Evolutionary conservation across 208 protist species (phyloP).

Genomic region (Crithidia thermophila): DNA sequence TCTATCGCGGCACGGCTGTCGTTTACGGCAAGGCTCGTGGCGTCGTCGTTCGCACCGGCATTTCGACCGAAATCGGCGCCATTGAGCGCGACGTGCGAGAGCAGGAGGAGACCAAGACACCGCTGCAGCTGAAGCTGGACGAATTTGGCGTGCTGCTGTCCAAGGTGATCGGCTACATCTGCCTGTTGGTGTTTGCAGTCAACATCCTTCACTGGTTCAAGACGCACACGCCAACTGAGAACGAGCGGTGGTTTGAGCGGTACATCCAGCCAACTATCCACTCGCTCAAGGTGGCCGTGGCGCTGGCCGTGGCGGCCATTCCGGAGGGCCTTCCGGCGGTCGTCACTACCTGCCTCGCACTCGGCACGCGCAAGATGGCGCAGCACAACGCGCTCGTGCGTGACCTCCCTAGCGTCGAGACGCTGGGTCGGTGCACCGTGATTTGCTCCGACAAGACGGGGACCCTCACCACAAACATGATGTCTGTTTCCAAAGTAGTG

Average conservation of each 20-base stretch:
- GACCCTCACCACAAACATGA: conserved; percentile 99
- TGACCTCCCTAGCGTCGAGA: conserved; percentile 97
- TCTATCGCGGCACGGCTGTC: conserved; percentile 95
- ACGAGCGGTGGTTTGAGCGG: conserved; percentile 59
- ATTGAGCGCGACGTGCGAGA: conserved; percentile 90
- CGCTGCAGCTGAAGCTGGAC: conserved; percentile 96
- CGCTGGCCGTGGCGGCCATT: conserved; percentile 98
- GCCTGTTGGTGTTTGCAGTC: conserved; percentile 89
- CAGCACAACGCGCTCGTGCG: conserved; percentile 95
- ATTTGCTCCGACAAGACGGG: conserved; percentile 99
- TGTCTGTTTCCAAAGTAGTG: conserved; percentile 90
- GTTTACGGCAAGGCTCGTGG: conserved; percentile 90
- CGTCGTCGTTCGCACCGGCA: conserved; percentile 94
- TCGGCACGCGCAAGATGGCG: conserved; percentile 97
- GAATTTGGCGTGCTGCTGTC: conserved; percentile 95
- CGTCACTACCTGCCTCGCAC: conserved; percentile 96
- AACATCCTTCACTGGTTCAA: conserved; percentile 90
- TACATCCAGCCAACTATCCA: conserved; percentile 73
- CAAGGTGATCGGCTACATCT: conserved; percentile 90
- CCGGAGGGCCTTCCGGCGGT: conserved; percentile 98
- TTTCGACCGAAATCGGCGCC: conserved; percentile 93
- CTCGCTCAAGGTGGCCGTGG: conserved; percentile 97
- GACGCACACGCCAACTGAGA: conserved; percentile 60
- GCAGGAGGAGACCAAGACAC: conserved; percentile 91
- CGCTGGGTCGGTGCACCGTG: conserved; percentile 96